Conservation (phyloP, 805 yeast genomes). For the Myxozyma nipponensis region DNA sequence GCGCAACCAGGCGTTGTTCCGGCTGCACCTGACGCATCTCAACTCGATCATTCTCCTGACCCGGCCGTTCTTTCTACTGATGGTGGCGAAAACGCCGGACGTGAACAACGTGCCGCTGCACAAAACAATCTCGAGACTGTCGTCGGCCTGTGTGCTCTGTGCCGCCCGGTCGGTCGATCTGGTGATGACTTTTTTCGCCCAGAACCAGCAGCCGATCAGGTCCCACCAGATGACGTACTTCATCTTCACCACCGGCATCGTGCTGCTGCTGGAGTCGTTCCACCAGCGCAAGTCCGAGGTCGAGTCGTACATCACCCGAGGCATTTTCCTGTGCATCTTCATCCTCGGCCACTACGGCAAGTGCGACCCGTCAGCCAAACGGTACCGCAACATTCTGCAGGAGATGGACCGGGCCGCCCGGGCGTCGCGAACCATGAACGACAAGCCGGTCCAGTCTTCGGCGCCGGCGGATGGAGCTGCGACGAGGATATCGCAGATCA, state of each 20-base stretch:
- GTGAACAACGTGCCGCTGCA: constrained; percentile 7
- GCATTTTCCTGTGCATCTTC: constrained; percentile 25
- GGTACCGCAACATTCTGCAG: constrained; percentile 24
- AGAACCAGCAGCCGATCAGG: constrained; percentile 26
- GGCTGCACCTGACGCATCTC: constrained; percentile 29
- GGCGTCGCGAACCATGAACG: constrained; percentile 24
- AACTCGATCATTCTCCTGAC: constrained; percentile 30
- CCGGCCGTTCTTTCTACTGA: constrained; percentile 28
- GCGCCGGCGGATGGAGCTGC: constrained; percentile 5
- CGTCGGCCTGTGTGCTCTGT: constrained; percentile 26
- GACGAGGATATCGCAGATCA: constrained; percentile 22
- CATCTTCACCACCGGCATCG: constrained; percentile 27
- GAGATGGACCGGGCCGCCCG: constrained; percentile 29
- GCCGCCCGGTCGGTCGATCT: constrained; percentile 27
- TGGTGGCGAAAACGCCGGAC: constrained; percentile 27
- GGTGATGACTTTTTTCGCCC: constrained; percentile 28
- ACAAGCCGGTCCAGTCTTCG: not conserved
- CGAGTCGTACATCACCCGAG: constrained; percentile 27
- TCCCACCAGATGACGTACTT: constrained; percentile 27
- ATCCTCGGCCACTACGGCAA: constrained; percentile 27
- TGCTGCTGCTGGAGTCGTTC: constrained; percentile 22
- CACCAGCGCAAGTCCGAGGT: constrained; percentile 28
- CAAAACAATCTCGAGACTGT: constrained; percentile 24
- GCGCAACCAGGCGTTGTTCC: constrained; percentile 25
- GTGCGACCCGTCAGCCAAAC: constrained; percentile 27